Evolutionary conservation across 768 basidiomycete genomes (phyloP).

Genomic region (Hemileccinum impolitum): DNA sequence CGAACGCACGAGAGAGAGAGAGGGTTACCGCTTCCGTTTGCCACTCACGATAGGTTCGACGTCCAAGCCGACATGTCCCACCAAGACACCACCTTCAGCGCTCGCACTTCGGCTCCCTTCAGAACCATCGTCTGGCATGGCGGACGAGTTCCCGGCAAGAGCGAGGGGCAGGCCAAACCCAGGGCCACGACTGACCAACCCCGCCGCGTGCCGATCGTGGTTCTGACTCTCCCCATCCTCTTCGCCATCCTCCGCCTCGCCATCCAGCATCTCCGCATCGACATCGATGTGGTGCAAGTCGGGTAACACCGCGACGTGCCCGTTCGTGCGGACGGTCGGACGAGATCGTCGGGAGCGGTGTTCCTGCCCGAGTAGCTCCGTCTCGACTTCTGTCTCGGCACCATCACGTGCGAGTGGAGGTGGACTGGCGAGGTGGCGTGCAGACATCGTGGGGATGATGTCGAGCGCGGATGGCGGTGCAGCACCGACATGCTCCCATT

Average conservation of each 20-base stretch:
- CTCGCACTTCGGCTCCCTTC: conserved; percentile 22
- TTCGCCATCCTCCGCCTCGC: conserved; percentile 9
- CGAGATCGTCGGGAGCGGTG: conserved; percentile 17
- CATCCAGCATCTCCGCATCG: conserved; percentile 31
- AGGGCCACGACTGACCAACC: conserved; percentile 9
- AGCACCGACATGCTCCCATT: conserved; percentile 18
- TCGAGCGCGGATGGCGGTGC: neutral
- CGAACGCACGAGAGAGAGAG: no score
- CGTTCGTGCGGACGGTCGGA: conserved; percentile 27
- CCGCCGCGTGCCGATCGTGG: conserved; percentile 1
- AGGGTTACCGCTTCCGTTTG: conserved; percentile 26
- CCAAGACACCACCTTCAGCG: conserved; percentile 12
- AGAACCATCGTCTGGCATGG: conserved; percentile 15
- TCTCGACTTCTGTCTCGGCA: conserved; percentile 34
- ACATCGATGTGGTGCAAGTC: conserved; percentile 6
- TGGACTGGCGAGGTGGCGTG: conserved; percentile 19
- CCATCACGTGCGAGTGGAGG: conserved; percentile 27
- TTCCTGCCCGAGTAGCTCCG: conserved; percentile 16
- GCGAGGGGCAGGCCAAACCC: conserved; percentile 17
- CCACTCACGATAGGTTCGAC: conserved; percentile 18
- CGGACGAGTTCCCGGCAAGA: conserved; percentile 10
- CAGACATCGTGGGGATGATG: neutral
- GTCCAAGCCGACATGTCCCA: neutral
- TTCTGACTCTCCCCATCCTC: conserved; percentile 11
- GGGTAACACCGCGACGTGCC: conserved; percentile 13